Percentiles rank a stretch among this genome's conserved stretches.
Evolutionary conservation across 2,329 filamentous ascomycete genomes (phyloP).

Genomic region (Bipolaris sorokiniana): DNA sequence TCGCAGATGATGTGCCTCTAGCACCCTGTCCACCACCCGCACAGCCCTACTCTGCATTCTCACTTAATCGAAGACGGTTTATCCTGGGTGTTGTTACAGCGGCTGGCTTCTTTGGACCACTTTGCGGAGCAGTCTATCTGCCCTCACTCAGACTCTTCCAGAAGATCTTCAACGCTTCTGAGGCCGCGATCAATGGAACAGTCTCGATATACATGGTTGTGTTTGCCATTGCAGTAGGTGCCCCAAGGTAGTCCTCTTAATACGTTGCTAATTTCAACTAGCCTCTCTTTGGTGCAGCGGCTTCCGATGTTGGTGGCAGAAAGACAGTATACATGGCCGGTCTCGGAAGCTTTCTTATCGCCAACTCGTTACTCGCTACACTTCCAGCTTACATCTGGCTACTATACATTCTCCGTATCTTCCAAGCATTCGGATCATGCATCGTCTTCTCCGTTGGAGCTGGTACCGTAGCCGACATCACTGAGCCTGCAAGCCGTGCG

Average conservation of each 20-base stretch:
- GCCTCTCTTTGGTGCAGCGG: slow-evolving; percentile 53
- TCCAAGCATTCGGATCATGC: slow-evolving; percentile 53
- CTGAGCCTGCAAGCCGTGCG: slow-evolving; percentile 49
- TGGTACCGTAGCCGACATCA: slow-evolving; percentile 53
- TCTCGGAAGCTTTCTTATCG: slow-evolving; percentile 48
- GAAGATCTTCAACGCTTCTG: slow-evolving; percentile 46
- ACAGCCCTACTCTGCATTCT: slow-evolving; percentile 49
- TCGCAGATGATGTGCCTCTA: slow-evolving; percentile 14
- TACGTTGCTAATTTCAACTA: slow-evolving; percentile 15
- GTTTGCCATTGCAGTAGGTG: slow-evolving; percentile 49
- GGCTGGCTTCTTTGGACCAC: slow-evolving; percentile 53
- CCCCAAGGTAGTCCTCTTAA: background rate
- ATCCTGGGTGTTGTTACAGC: slow-evolving; percentile 51
- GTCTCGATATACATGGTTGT: slow-evolving; percentile 56
- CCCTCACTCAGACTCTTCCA: slow-evolving; percentile 50
- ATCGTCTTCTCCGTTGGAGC: slow-evolving; percentile 54
- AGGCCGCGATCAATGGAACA: slow-evolving; percentile 51
- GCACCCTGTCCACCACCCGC: slow-evolving; percentile 18
- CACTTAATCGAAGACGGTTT: slow-evolving; percentile 44
- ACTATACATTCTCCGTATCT: slow-evolving; percentile 50
- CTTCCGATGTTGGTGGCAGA: slow-evolving; percentile 51
- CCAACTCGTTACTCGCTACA: slow-evolving; percentile 50
- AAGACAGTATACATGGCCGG: slow-evolving; percentile 52
- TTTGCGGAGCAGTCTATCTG: slow-evolving; percentile 55
- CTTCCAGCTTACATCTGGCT: slow-evolving; percentile 50